Evolutionary conservation across 179 eudicot species (phyloP).

Genomic region (Dionaea muscipula): DNA sequence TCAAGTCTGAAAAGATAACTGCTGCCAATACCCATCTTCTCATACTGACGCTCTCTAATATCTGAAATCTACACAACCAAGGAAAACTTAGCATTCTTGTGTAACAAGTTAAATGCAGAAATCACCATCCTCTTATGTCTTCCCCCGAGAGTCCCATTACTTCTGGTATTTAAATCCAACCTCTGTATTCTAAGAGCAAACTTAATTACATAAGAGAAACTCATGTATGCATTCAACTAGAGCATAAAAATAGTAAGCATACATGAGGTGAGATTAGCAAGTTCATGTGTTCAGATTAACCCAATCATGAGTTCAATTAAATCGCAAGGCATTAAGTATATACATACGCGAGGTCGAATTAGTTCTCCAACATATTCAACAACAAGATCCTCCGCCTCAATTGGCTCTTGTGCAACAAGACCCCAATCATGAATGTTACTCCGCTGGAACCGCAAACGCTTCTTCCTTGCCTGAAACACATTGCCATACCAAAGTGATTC

Average conservation of each 20-base stretch:
- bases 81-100: constrained; percentile 78
- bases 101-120: not conserved
- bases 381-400: constrained; percentile 96
- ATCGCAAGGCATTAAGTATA: not conserved
- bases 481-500: constrained; percentile 6
- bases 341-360: constrained; percentile 78
- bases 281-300: no score
- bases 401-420: constrained; percentile 89
- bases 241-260: no score
- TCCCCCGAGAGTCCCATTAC: no score
- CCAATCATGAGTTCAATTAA: no score
- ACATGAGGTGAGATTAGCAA: no score
- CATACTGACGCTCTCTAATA: constrained; percentile 80
- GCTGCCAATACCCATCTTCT: constrained; percentile 99
- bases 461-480: constrained; percentile 69
- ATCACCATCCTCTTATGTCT: no score
- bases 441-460: constrained; percentile 77
- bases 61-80: constrained; percentile 76
- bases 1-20: constrained; percentile 96
- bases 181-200: no score
- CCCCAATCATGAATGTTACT: constrained; percentile 99
- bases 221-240: no score
- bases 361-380: constrained; percentile 98
- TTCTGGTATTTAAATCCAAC: no score
- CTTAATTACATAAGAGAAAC: no score